Evolutionary conservation across 148 eudicot genomes (phyloP), one percentile per base, ranked within the genome.

Genomic region (Nepenthes gracilis): DNA sequence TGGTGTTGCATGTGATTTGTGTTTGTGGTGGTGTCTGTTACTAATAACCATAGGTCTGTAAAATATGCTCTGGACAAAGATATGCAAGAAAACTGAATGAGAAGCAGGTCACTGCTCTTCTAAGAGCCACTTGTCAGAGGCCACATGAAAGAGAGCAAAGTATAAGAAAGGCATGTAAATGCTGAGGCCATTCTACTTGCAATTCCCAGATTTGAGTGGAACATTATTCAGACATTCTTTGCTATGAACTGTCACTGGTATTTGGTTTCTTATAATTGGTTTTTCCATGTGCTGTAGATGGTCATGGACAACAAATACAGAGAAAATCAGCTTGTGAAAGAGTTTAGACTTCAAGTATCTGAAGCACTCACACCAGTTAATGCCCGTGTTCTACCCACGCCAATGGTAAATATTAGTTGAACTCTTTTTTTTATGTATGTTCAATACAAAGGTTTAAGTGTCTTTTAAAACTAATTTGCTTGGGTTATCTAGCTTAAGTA

Each of bases 341-440:
- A 88, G 61, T 88, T 93, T 68, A 96, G 96, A 4, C 72, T 93
- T 69, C 64, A 67, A 57, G 75, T 93, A 5, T 60, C 63, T 12
- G 59, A 70, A 37, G 60, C 49, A 12, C 72, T 75, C 8, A 45
- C 87, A 2, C 58, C 78, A 9, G 64, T 93, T 65, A 81, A 86
- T 35, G 98, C 96, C 14, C 78, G 98, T 4, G 84, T 93, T 47
- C 77, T 93, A 65, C 91, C 84, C 38, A 67, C 93, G 15, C 98
- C 96, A 2, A 74, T 69, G 83, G 96, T 93, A 80, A 55, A 7
- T 53, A 12, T 47, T 6, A 52, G 2, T 40, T 54, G 5, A 1
- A 12, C 11, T 4, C 38, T 58, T 68, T 10, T 10, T n/a, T 45
- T 15, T 52, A 36, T 11, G 11, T 54, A 33, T 1, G 10, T 47